These are phyloP conservation scores for Sporothrix pseudoabietina DNA, from an alignment of 2,329 filamentous ascomycete species.

Conservation along the genomic window DNA sequence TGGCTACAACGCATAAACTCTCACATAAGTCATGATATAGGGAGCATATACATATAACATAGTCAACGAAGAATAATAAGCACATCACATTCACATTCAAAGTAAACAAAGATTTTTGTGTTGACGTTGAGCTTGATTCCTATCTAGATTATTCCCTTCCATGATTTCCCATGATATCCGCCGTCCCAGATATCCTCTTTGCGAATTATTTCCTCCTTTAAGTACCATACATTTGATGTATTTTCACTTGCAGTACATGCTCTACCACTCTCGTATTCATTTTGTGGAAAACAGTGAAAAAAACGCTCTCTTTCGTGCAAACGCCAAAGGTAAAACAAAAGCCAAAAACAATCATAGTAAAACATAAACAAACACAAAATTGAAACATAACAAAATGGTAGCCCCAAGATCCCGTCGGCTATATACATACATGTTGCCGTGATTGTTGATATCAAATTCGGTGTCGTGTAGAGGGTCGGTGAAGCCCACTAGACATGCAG, in stretches of 20 bases:
- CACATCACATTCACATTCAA: background rate
- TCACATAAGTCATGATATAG: background rate
- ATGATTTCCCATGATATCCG: background rate
- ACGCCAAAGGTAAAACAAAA: conserved; percentile 26
- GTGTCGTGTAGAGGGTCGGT: background rate
- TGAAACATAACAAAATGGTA: conserved; percentile 21
- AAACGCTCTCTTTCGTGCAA: conserved; percentile 25
- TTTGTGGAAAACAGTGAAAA: conserved; percentile 10
- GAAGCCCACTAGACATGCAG: background rate
- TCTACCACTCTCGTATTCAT: background rate
- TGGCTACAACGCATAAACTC: background rate
- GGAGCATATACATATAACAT: too few species aligned
- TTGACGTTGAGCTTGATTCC: background rate
- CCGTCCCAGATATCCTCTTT: background rate
- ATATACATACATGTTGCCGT: conserved; percentile 28
- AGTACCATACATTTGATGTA: background rate
- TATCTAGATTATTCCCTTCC: conserved; percentile 2
- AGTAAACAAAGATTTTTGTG: background rate
- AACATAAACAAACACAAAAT: conserved; percentile 16
- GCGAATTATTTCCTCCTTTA: background rate
- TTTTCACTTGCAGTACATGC: conserved; percentile 17
- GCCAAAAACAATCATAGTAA: conserved; percentile 1
- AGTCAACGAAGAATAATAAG: background rate
- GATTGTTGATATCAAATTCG: conserved; percentile 10
- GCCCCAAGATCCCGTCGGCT: conserved; percentile 25